These are phyloP conservation scores for Fagopyrum tataricum DNA, from an alignment of 148 eudicot species.

Conservation along the genomic window DNA sequence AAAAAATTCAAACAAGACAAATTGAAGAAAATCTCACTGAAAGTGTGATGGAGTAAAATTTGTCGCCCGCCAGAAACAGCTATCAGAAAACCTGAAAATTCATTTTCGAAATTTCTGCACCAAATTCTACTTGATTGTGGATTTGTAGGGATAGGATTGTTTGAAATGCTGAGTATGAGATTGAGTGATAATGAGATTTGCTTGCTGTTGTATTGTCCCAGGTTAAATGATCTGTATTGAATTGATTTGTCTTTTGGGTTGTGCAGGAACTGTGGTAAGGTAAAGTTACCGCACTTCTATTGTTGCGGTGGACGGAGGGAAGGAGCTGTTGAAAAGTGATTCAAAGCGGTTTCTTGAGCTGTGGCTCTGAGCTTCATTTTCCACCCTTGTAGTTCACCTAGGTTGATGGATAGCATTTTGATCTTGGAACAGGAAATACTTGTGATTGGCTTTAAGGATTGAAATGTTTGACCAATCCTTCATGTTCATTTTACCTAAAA, in stretches of 20 bases:
- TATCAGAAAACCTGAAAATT: too few relatives aligned
- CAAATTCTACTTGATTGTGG: too few relatives aligned
- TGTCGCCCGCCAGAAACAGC: too few relatives aligned
- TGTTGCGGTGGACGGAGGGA: conserved; percentile 75
- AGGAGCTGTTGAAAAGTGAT: conserved; percentile 29
- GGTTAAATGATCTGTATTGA: too few relatives aligned
- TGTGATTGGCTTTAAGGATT: background rate
- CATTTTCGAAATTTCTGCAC: too few relatives aligned
- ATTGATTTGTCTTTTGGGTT: conserved; percentile 3
- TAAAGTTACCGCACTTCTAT: conserved; percentile 77
- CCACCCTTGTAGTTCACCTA: background rate
- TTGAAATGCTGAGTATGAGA: background rate
- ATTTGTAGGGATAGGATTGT: too few relatives aligned
- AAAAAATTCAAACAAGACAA: too few relatives aligned
- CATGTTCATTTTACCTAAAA: background rate
- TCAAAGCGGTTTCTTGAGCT: conserved; percentile 1
- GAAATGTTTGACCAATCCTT: background rate
- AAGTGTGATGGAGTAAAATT: too few relatives aligned
- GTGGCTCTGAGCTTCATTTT: background rate
- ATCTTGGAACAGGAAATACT: background rate
- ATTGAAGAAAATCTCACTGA: too few relatives aligned
- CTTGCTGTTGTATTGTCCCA: background rate
- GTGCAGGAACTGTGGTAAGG: conserved; percentile 67
- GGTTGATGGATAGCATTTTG: background rate
- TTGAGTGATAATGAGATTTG: background rate